Evolutionary conservation across 305 asterid species (phyloP), one percentile per base, ranked within the genome.

Genomic region (Solanum hybrid): DNA sequence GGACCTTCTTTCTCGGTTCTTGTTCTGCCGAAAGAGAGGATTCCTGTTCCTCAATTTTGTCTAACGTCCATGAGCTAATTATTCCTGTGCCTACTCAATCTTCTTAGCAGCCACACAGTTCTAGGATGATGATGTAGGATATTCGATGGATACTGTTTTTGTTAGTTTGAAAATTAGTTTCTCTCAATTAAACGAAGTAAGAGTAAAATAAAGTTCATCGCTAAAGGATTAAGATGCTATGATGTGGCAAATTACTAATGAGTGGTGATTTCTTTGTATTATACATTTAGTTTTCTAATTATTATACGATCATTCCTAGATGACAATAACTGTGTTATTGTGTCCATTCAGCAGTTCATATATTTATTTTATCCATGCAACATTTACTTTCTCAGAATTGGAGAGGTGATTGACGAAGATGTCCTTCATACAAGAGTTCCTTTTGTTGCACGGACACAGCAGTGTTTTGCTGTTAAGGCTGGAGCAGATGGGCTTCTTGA

Each of bases 381-480:
- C 64, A 51, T 77, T 77, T 77, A 56, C 35, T 90, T 34, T 85
- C 89, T 84, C 91, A 95, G 99, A 97, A 94, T 97, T 86, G 98
- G 95, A 86, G 99, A 96, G 92, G 96, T 94, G 92, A 97, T 97
- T 90, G 99, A 95, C 89, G 99, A 95, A 90, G 99, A 96, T 91
- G 98, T 95, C 92, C 98, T 97, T 91, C 99, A 96, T 92, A 94
- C 98, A 76, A 95, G 99, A 80, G 98, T 92, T 91, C 98, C 99
- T 88, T 95, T 97, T 93, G 98, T 97, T 88, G 99, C 98, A 87
- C 96, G 97, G 75, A 97, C 98, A 88, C 99, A 97, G 89, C 99
- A 97, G 90, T 97, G 99, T 94, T 97, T 97, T 94, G 99, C 99
- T 91, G 95, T 97, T 89, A 96, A 96, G 96, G 96, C 98, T 84